Base-by-base conservation (phyloP, 345 rosid genomes). In the Jatropha curcas region DNA sequence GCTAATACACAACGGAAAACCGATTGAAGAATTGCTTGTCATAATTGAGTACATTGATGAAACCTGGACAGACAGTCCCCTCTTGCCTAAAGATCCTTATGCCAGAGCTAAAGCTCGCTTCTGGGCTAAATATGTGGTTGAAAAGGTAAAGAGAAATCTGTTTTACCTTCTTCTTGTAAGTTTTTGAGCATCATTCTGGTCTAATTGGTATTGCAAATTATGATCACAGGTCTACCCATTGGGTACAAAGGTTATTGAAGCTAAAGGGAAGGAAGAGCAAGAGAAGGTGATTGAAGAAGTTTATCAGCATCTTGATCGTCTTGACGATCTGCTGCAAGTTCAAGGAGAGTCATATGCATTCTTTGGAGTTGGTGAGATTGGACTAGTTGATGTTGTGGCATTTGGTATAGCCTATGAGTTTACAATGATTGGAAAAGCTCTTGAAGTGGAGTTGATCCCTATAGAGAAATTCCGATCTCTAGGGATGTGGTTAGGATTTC, bases 291-390 rank as follows among this genome's bases (percentile, higher is more conserved):
- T 65, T 22, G 61, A 59, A 60, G 72, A 74, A 35, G 0, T 50
- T 17, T 0, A 7, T 19, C 7, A 31, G 67, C 51, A 74, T 4
- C 22, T 74, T 12, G 51, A 74, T 39, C 8, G 59, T 35, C 68
- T 67, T 7, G 67, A 74, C 27, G 50, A 74, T 6, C 67, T 67
- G 67, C 39, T n/a, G n/a, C n/a, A n/a, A n/a, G n/a, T 74, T 0
- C 50, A 48, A 9, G 67, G 20, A 12, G 48, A 48, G 60, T n/a
- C n/a, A n/a, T n/a, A n/a, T n/a, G 61, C 59, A 7, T 60, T 28
- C 37, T 74, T 67, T 35, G 77, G 77, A 59, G n/a, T n/a, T n/a
- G 77, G 72, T 28, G 67, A 74, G 30, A 67, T 74, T 67, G 72
- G 77, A 30, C 58, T 34, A 17, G 4, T 74, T 16, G 77, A 74